Base-by-base conservation (phyloP, 352 stramenopile species). In the Phytophthora pseudosyringae region DNA sequence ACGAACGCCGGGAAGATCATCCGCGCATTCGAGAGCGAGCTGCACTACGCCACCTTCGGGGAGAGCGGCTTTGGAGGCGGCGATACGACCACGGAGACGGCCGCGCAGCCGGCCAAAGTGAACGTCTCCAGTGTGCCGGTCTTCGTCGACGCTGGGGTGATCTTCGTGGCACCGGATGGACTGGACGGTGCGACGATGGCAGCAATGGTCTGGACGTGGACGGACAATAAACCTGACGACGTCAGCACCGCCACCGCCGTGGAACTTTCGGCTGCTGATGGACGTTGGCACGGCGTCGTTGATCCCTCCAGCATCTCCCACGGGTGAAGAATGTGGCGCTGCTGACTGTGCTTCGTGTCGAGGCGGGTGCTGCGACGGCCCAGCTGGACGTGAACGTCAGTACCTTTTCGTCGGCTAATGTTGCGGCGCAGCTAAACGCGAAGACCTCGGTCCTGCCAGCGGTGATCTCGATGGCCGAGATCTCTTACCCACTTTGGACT, bases 121-220 rank as follows among this genome's bases (percentile, higher is more conserved):
- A 75, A 69, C 12, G 56, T 73, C 0, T 60, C 66, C 5, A 84
- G 66, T 21, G 5, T 88, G 10, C 68, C 74, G 4, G 55, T 68
- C 11, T 83, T 84, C 44, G 64, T 83, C 39, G 71, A 76, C 32
- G 74, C 75, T 4, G 80, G 80, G 6, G 75, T 83, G 18, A 88
- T 86, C 44, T 69, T 89, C 33, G 12, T 88, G 16, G 79, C 82
- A 11, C 73, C 80, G 0, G 82, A 91, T 40, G 59, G 62, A 26
- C 25, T 91, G 15, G 79, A 87, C n/a, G 79, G 76, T 9, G 54
- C 56, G 9, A 54, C 56, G 16, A 71, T 88, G 64, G 64, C 72
- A 4, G 73, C 79, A 1, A 82, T 86, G 75, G 54, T 91, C 9
- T 91, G 82, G 82, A 70, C 61, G 2, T 91, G 80, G 75, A 77